Base-by-base conservation (phyloP, 192 early-diverging fungal species). In the Podochytrium sp. region DNA sequence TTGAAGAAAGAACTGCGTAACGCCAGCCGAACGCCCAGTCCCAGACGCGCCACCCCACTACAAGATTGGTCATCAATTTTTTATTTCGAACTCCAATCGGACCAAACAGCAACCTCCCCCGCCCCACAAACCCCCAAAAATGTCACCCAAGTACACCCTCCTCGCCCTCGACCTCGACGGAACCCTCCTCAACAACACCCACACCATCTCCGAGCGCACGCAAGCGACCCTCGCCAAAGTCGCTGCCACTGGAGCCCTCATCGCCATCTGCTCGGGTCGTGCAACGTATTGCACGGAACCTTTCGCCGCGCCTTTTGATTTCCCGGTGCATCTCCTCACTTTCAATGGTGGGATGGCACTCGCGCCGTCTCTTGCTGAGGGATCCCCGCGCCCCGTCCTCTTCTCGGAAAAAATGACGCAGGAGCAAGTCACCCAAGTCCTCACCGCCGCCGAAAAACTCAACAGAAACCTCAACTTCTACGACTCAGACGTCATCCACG, bases 91-190 rank as follows among this genome's bases (percentile, higher is more conserved):
- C n/a, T n/a, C n/a, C n/a, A n/a, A n/a, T n/a, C n/a, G n/a, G n/a
- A n/a, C n/a, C n/a, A n/a, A n/a, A n/a, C n/a, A n/a, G n/a, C n/a
- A n/a, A n/a, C n/a, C n/a, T n/a, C n/a, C n/a, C n/a, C n/a, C n/a
- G n/a, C n/a, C n/a, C n/a, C n/a, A n/a, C n/a, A n/a, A n/a, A n/a
- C n/a, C n/a, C n/a, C n/a, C 43, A 47, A 47, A 47, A 47, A 47
- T 47, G 43, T 16, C 12, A 16, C n/a, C 43, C 43, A 47, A 47
- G 30, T 55, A 55, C 35, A 12, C 7, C n/a, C 59, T 61, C 16
- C 59, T 61, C 35, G 59, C 59, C 34, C 59, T 61, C 1, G 59
- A 61, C 59, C 33, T 61, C 1, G 59, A 61, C 34, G 59, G 59
- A 29, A 61, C 59, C 7, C 7, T 25, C 4, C 59, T 61, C 30